Evolutionary conservation across 306 rosid species (phyloP), one percentile per base, ranked within the genome.

Genomic region (Lotus japonicus): DNA sequence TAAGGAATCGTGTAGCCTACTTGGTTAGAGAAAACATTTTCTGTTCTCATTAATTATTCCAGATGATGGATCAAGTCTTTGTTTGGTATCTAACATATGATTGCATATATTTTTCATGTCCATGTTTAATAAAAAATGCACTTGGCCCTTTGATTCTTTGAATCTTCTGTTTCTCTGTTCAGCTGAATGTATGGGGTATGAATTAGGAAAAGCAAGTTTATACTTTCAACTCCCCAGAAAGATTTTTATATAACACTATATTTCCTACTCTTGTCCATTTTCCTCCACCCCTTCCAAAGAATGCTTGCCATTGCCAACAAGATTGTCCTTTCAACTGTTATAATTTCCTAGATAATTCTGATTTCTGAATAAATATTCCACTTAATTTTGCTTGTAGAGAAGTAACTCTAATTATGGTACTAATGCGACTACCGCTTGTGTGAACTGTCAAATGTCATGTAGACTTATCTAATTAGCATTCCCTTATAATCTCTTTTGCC

Each of bases 1-100:
- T 17, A 21, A 9, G 15, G 23, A 44, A 12, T 44, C 50, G 0
- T 44, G 1, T 17, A 7, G 50, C 14, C 50, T 44, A n/a, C 4
- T 44, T 44, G 50, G 7, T 44, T 44, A 44, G 16, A 44, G 50
- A 44, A 4, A 12, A 0, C 2, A 5, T 3, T n/a, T 44, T 44
- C 14, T 12, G 7, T 44, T 44, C 14, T n/a, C 17, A 44, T 17
- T 0, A 13, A 44, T 4, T 31, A 44, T 4, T 31, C 35, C 28
- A 78, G 60, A 58, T 60, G 36, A 31, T 52, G 75, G 1, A 59
- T 60, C 28, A 45, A 13, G 60, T 73, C 48, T 13, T 45, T 5
- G 48, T 46, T 44, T 17, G 7, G 49, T 42, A 7, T 54, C 46
- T 43, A 63, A 19, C 26, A n/a, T 33, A 23, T 61, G 17, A 44